phyloP scores from a whole-genome alignment of 495 filamentous ascomycete genomes.

The Talaromyces wortmannii region DNA sequence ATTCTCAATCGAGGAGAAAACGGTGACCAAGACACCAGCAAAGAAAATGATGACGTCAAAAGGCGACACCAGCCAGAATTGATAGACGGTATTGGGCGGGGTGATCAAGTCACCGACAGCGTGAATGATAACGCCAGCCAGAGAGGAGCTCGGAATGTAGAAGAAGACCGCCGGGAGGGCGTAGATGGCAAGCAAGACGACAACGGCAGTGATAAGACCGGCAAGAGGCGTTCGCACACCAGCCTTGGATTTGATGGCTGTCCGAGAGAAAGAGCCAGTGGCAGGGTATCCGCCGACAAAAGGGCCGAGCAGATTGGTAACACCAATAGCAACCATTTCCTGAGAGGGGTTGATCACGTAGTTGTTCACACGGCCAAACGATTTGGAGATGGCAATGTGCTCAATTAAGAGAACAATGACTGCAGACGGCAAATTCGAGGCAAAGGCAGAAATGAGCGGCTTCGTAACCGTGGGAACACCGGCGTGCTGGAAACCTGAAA shows the following conservation, averaged over 20 bases:
- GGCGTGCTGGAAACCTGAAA: constrained; percentile 67
- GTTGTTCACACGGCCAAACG: constrained; percentile 93
- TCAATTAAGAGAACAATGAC: constrained; percentile 95
- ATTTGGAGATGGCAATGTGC: constrained; percentile 96
- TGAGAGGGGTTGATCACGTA: constrained; percentile 98
- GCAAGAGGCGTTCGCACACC: constrained; percentile 91
- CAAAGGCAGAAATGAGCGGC: constrained; percentile 54
- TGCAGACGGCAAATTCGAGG: constrained; percentile 60
- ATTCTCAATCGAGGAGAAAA: constrained; percentile 84
- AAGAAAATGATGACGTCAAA: constrained; percentile 93
- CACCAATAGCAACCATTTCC: constrained; percentile 91
- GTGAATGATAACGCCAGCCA: constrained; percentile 96
- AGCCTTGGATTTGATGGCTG: constrained; percentile 96
- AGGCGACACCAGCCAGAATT: constrained; percentile 92
- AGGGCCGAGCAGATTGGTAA: constrained; percentile 85
- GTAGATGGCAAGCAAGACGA: constrained; percentile 94
- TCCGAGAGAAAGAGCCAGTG: constrained; percentile 94
- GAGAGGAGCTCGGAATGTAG: constrained; percentile 80
- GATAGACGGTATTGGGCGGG: constrained; percentile 85
- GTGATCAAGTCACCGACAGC: constrained; percentile 95
- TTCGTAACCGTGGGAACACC: constrained; percentile 66
- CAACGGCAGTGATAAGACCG: constrained; percentile 79
- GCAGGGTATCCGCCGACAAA: constrained; percentile 94
- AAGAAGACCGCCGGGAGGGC: constrained; percentile 87
- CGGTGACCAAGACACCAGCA: constrained; percentile 81